Conservation (phyloP, 129 eudicot genomes). For the Escallonia rubra region DNA sequence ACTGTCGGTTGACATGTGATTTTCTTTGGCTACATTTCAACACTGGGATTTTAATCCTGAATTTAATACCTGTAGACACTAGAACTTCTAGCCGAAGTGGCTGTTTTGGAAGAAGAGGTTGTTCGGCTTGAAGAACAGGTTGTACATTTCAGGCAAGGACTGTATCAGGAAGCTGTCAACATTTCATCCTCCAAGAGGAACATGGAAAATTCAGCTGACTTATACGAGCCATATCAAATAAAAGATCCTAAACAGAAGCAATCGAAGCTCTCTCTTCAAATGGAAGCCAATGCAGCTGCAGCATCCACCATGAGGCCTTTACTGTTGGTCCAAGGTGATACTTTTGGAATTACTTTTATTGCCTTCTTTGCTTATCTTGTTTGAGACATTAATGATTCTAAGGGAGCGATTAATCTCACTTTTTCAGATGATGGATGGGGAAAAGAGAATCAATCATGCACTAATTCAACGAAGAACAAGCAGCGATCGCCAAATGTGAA, state of each 20-base stretch:
- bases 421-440: conserved; percentile 40
- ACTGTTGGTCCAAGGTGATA: conserved; percentile 35
- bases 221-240: conserved; percentile 22
- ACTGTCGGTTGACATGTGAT: background rate
- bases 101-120: conserved; percentile 92
- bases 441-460: conserved; percentile 49
- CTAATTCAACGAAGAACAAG: conserved; percentile 29
- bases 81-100: conserved; percentile 91
- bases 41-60: background rate
- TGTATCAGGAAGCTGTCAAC: conserved; percentile 67
- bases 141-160: conserved; percentile 62
- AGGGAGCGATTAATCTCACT: background rate
- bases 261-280: conserved; percentile 39
- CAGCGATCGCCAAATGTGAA: conserved; percentile 24
- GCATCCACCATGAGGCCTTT: conserved; percentile 13
- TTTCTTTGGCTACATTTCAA: background rate
- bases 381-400: background rate
- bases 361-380: background rate
- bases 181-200: conserved; percentile 51
- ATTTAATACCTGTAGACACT: conserved; percentile 39
- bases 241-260: conserved; percentile 35
- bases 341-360: background rate
- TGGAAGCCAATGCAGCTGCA: conserved; percentile 28
- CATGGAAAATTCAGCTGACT: conserved; percentile 40
- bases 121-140: conserved; percentile 80